These are phyloP conservation scores for Filobasidium uniguttulatum DNA, from an alignment of 1,284 basidiomycete species.

Conservation along the genomic window DNA sequence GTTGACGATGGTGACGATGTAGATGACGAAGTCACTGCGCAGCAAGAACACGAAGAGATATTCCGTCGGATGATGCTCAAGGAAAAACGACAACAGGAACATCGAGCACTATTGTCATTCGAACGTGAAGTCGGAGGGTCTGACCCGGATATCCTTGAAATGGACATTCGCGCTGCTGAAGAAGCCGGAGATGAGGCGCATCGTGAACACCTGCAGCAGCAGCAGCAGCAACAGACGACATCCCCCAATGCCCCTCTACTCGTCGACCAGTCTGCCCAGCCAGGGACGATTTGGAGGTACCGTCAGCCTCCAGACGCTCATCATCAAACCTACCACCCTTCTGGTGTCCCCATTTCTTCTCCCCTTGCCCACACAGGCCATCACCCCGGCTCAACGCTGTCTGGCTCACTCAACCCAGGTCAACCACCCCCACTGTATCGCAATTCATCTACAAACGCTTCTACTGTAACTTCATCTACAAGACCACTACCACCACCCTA, in stretches of 20 bases:
- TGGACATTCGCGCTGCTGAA: conserved; percentile 8
- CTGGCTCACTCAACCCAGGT: background rate
- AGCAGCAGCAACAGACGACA: background rate
- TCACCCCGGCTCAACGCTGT: too few relatives aligned
- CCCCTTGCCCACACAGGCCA: background rate
- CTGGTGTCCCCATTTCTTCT: background rate
- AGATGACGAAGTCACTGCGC: background rate
- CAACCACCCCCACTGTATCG: background rate
- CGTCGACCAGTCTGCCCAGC: background rate
- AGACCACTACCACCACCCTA: background rate
- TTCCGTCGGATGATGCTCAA: conserved; percentile 14
- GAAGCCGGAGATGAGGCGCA: background rate
- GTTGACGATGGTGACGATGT: background rate
- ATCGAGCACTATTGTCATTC: conserved; percentile 6
- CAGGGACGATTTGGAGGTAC: background rate
- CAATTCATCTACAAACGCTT: background rate
- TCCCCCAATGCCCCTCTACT: background rate
- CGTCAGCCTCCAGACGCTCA: background rate
- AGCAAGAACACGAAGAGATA: conserved; percentile 10
- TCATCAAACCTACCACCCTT: background rate
- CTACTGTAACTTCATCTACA: background rate
- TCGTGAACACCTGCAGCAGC: background rate
- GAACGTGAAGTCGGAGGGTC: conserved; percentile 16
- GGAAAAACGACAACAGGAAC: conserved; percentile 5
- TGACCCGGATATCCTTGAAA: conserved; percentile 13